Evolutionary conservation across 345 rosid genomes (phyloP).

Genomic region (Ceriops tagal): DNA sequence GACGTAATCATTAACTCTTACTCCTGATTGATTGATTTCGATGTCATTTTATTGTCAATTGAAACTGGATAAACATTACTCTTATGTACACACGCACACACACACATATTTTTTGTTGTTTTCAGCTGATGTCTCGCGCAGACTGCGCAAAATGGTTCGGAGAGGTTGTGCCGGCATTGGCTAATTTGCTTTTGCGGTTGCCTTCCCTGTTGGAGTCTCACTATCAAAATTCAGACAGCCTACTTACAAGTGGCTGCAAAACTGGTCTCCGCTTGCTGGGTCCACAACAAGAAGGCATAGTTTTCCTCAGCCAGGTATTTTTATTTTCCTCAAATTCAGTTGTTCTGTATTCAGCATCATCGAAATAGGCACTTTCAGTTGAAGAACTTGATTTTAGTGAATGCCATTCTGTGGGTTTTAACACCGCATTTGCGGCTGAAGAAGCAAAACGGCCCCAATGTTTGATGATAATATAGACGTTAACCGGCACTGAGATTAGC

Average conservation of each 20-base stretch:
- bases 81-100: neutral
- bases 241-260: conserved; percentile 22
- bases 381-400: neutral
- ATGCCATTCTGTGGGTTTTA: neutral
- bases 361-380: neutral
- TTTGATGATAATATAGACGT: neutral
- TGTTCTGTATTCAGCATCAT: neutral
- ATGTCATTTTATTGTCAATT: neutral
- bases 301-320: conserved; percentile 74
- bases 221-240: conserved; percentile 44
- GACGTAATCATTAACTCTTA: conserved; percentile 31
- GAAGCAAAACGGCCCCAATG: neutral
- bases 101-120: neutral
- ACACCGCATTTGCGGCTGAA: neutral
- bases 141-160: conserved; percentile 62
- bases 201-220: conserved; percentile 68
- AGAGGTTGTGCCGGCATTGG: conserved; percentile 61
- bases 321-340: too few species aligned
- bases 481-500: neutral
- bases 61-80: neutral
- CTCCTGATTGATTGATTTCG: neutral
- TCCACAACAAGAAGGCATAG: conserved; percentile 66
- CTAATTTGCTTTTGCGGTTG: conserved; percentile 55
- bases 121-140: conserved; percentile 48
- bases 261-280: conserved; percentile 59